phyloP scores from a whole-genome alignment of 139 green algal species.

The Chlorella vulgaris region DNA sequence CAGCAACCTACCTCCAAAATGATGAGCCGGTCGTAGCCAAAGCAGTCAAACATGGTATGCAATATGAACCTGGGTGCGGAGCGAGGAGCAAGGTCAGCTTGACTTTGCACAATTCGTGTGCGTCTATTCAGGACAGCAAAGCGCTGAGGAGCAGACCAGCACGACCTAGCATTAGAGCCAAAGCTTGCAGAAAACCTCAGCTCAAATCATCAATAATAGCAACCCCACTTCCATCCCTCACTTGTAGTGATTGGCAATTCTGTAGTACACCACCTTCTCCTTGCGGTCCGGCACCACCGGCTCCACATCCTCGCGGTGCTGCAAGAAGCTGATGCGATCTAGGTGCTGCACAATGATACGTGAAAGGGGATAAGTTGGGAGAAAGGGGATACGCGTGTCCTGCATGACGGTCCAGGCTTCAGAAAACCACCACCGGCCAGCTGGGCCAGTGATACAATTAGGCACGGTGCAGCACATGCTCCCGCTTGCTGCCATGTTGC shows the following conservation, averaged over 20 bases:
- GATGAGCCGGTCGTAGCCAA: slow-evolving; percentile 50
- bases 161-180: too few relatives aligned
- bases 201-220: not conserved
- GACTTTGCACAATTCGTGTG: not conserved
- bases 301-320: slow-evolving; percentile 14
- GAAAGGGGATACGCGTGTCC: not conserved
- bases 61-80: slow-evolving; percentile 49
- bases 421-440: too few relatives aligned
- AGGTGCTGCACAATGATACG: slow-evolving; percentile 4
- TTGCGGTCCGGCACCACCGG: slow-evolving; percentile 9
- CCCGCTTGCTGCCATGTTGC: too few relatives aligned
- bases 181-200: not conserved
- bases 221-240: not conserved
- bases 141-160: too few relatives aligned
- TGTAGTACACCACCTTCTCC: slow-evolving; percentile 58
- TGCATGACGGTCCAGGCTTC: too few relatives aligned
- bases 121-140: too few relatives aligned
- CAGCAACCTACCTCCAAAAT: slow-evolving; percentile 48
- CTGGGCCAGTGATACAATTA: too few relatives aligned
- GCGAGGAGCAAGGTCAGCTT: not conserved
- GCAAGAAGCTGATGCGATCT: slow-evolving; percentile 11
- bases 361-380: not conserved
- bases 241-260: slow-evolving; percentile 65
- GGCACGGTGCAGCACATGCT: too few relatives aligned
- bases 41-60: slow-evolving; percentile 57